Percentiles rank a stretch among this genome's conserved stretches.
These are phyloP conservation scores for Fusarium buharicum DNA, from an alignment of 2,329 filamentous ascomycete species.

Conservation along the genomic window DNA sequence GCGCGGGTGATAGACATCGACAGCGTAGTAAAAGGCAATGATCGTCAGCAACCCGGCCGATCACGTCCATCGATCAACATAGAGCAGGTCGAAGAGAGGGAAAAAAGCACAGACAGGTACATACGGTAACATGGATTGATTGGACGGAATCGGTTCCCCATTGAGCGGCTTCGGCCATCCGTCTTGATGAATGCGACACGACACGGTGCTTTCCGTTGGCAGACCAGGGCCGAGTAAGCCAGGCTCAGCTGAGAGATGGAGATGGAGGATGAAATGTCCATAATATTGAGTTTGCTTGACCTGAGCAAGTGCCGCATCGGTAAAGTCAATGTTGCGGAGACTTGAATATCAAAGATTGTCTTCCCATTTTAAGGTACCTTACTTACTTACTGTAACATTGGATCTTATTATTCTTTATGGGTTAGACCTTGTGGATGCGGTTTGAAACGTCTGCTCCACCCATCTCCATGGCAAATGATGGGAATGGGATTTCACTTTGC, in stretches of 20 bases:
- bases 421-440: constrained; percentile 1
- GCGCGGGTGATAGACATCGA: constrained; percentile 31
- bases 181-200: neutral
- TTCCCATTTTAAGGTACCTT: too few species aligned
- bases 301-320: neutral
- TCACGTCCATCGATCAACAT: constrained; percentile 29
- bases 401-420: neutral
- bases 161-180: neutral
- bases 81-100: constrained; percentile 1
- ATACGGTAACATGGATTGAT: neutral
- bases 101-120: constrained; percentile 24
- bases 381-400: neutral
- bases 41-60: constrained; percentile 24
- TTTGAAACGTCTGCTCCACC: constrained; percentile 24
- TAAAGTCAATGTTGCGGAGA: constrained; percentile 10
- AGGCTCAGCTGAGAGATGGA: constrained; percentile 13
- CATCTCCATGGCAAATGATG: constrained; percentile 4
- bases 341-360: neutral
- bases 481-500: neutral
- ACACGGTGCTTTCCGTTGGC: constrained; percentile 16
- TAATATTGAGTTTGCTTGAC: constrained; percentile 9
- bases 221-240: neutral
- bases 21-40: constrained; percentile 19
- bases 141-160: constrained; percentile 1
- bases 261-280: too few species aligned